These are phyloP conservation scores for Sphagnum contortum DNA, from an alignment of 225 moss, liverwort and hornwort genomes.

Conservation along the genomic window DNA sequence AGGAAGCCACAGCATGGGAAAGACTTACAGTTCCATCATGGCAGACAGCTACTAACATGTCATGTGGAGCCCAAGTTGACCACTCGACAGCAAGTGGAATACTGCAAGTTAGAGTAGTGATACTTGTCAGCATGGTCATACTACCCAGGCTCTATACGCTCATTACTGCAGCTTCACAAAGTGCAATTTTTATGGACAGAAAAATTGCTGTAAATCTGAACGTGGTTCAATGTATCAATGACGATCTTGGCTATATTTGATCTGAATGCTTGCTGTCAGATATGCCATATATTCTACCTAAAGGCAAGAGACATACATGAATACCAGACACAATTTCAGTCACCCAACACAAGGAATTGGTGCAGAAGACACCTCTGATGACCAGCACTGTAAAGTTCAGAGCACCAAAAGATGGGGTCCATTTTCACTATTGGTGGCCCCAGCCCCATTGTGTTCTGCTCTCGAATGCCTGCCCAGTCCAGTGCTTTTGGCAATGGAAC, in stretches of 20 bases:
- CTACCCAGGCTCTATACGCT: no score
- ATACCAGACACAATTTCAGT: no score
- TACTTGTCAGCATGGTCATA: conserved; percentile 5
- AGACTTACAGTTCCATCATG: conserved; percentile 87
- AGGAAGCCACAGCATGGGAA: neutral
- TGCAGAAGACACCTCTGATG: conserved; percentile 50
- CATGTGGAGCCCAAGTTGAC: conserved; percentile 89
- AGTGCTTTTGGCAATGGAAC: conserved; percentile 76
- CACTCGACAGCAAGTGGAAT: conserved; percentile 89
- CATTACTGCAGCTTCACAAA: no score
- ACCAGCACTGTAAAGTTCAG: conserved; percentile 69
- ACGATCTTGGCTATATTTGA: no score
- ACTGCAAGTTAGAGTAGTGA: conserved; percentile 29
- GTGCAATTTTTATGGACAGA: no score
- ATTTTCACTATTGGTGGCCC: conserved; percentile 33
- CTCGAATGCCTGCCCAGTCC: conserved; percentile 16
- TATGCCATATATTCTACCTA: no score
- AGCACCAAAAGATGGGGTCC: conserved; percentile 59
- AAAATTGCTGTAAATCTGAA: no score
- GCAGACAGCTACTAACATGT: conserved; percentile 81
- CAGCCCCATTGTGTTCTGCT: conserved; percentile 9
- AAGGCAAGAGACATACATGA: no score
- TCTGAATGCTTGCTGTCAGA: no score
- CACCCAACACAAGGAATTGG: no score
- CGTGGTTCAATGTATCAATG: no score